phyloP scores from a whole-genome alignment of 345 rosid species.

The Eucalyptus cloeziana region DNA sequence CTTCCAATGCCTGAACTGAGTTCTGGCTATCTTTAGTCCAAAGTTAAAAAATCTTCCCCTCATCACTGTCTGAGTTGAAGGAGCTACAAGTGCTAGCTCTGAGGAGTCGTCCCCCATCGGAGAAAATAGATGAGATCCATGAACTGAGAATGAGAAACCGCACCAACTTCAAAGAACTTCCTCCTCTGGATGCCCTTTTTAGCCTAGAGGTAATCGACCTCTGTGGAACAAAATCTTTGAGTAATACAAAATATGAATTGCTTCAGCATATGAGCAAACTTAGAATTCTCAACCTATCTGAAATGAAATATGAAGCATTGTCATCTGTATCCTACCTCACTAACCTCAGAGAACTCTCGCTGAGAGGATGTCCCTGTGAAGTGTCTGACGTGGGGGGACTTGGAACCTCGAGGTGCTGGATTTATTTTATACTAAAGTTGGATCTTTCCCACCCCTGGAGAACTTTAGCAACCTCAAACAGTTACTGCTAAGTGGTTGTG shows the following conservation, averaged over 20 bases:
- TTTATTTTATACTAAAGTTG: neutral
- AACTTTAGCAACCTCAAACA: neutral
- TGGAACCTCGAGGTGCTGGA: neutral
- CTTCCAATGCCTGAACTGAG: neutral
- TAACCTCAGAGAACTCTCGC: neutral
- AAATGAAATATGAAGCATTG: neutral
- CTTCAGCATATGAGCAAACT: neutral
- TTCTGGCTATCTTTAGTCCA: neutral
- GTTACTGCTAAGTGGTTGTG: neutral
- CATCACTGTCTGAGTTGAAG: conserved; percentile 1
- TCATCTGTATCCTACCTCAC: too few relatives aligned
- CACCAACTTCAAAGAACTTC: neutral
- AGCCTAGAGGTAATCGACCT: neutral
- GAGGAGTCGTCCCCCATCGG: conserved; percentile 15
- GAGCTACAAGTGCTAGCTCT: conserved; percentile 25
- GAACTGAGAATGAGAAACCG: neutral
- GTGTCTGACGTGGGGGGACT: neutral
- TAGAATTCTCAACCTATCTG: neutral
- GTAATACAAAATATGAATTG: neutral
- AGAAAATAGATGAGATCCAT: neutral
- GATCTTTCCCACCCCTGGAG: neutral
- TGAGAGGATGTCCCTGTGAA: neutral
- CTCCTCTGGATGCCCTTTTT: neutral
- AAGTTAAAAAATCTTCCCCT: neutral
- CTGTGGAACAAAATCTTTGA: neutral